Evolutionary conservation across 257 asterid species (phyloP).

Genomic region (Solanum lignicaule): DNA sequence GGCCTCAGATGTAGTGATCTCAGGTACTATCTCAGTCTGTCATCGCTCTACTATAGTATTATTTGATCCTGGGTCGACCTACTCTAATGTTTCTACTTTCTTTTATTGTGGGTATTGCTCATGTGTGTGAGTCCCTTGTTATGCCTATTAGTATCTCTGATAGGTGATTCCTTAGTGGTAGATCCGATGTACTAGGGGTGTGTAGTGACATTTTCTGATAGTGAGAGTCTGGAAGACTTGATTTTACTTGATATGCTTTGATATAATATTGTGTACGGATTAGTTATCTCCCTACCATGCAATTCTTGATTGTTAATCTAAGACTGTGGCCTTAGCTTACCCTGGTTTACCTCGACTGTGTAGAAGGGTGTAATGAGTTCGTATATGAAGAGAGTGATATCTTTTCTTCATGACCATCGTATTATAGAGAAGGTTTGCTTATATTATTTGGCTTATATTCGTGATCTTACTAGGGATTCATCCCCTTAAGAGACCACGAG

Average conservation of each 20-base stretch:
- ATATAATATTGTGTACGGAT: not conserved
- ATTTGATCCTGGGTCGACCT: not conserved
- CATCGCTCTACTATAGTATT: not conserved
- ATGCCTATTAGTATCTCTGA: not conserved
- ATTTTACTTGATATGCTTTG: not conserved
- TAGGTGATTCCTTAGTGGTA: not conserved
- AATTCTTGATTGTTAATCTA: not conserved
- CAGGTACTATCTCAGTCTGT: not conserved
- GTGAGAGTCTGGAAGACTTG: not conserved
- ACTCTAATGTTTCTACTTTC: not conserved
- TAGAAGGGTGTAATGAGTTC: not conserved
- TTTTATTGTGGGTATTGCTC: too few relatives aligned
- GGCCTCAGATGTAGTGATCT: not conserved
- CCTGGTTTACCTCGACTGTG: not conserved
- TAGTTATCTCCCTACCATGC: not conserved
- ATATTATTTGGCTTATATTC: not conserved
- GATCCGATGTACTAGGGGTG: not conserved
- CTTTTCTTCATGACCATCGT: not conserved
- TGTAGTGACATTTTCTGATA: not conserved
- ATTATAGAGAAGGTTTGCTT: not conserved
- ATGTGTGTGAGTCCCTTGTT: not conserved
- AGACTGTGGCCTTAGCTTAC: not conserved
- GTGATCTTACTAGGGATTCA: not conserved
- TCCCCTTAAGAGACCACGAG: not conserved
- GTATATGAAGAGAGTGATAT: not conserved